A percentile compares a stretch with the other conserved stretches of the same genome.
phyloP scores from a whole-genome alignment of 257 asterid genomes.

The Solanum microdontum region DNA sequence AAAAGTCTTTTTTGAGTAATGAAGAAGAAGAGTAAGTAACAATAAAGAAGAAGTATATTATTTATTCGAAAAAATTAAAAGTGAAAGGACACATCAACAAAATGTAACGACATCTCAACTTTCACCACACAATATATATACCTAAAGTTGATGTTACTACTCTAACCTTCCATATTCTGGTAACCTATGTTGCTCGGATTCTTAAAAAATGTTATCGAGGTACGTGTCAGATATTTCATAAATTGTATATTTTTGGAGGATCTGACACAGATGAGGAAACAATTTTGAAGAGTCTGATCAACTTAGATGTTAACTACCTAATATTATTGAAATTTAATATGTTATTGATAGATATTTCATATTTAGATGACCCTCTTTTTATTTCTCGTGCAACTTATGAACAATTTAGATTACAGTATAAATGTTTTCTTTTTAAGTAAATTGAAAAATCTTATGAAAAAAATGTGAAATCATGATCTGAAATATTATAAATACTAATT shows the following conservation, averaged over 20 bases:
- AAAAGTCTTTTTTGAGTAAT: slow-evolving; percentile 20
- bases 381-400: neutral
- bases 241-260: neutral
- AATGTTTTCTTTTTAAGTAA: too few relatives aligned
- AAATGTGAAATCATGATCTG: neutral
- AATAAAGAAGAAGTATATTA: neutral
- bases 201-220: too few relatives aligned
- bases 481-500: too few relatives aligned
- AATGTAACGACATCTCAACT: slow-evolving; percentile 16
- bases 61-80: neutral
- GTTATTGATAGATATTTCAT: neutral
- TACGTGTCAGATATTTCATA: too few relatives aligned
- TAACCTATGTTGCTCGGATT: too few relatives aligned
- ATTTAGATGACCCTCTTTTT: neutral
- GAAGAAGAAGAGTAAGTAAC: slow-evolving; percentile 9
- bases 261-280: rapidly evolving
- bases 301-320: too few relatives aligned
- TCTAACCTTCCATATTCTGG: neutral
- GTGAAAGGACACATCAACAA: neutral
- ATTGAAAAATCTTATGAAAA: neutral
- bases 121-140: neutral
- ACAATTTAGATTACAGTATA: neutral
- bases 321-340: too few relatives aligned
- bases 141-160: neutral
- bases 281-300: too few relatives aligned